These are phyloP conservation scores for Theobroma cacao DNA, from an alignment of 345 rosid species.

Conservation along the genomic window DNA sequence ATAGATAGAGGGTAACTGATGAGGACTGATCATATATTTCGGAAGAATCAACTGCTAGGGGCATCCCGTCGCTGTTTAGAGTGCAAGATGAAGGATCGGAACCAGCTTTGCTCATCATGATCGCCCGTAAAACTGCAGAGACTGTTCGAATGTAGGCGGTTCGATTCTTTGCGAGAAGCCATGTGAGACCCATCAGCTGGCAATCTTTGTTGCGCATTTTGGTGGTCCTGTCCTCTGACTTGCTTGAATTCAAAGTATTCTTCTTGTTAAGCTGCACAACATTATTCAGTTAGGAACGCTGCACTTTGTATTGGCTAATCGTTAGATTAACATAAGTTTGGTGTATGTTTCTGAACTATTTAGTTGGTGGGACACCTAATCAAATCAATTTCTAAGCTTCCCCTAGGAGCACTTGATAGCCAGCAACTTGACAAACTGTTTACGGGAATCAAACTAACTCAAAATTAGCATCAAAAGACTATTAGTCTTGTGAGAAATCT, in stretches of 20 bases:
- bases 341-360: conserved; percentile 5
- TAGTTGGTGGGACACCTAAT: conserved; percentile 28
- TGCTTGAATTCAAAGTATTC: conserved; percentile 52
- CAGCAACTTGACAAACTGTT: not conserved
- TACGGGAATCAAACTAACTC: not conserved
- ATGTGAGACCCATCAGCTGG: conserved; percentile 90
- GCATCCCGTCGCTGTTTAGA: conserved; percentile 82
- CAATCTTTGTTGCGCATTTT: conserved; percentile 90
- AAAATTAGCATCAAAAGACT: not conserved
- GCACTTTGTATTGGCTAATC: not conserved
- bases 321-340: conserved; percentile 18
- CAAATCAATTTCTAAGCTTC: conserved; percentile 9
- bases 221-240: conserved; percentile 59
- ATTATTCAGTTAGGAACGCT: not conserved
- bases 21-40: conserved; percentile 49
- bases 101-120: conserved; percentile 52
- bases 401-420: not conserved
- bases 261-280: conserved; percentile 57
- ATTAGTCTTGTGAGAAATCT: not conserved
- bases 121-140: conserved; percentile 73
- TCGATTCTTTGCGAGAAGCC: conserved; percentile 87
- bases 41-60: conserved; percentile 79
- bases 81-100: conserved; percentile 67
- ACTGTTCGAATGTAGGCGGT: conserved; percentile 77
- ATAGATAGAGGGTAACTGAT: conserved; percentile 13